phyloP scores from a whole-genome alignment of 768 basidiomycete species.

The Paxillus ammoniavirescens region DNA sequence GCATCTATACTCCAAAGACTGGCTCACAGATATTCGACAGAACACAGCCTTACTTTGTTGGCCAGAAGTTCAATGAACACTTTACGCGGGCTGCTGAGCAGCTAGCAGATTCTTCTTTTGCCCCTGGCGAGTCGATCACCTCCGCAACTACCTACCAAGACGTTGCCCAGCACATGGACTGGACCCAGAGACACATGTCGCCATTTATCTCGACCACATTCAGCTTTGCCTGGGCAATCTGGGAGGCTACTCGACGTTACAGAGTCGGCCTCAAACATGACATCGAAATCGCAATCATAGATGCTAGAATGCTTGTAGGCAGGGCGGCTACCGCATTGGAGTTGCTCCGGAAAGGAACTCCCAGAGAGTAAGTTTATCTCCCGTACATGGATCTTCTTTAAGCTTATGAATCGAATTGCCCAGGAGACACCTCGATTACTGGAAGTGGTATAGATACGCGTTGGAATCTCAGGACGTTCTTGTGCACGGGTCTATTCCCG shows the following conservation, averaged over 20 bases:
- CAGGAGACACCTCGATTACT: slow-evolving; percentile 62
- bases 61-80: slow-evolving; percentile 57
- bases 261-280: slow-evolving; percentile 70
- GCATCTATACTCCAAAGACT: slow-evolving; percentile 74
- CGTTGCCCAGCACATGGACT: slow-evolving; percentile 69
- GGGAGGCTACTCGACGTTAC: slow-evolving; percentile 79
- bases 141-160: slow-evolving; percentile 52
- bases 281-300: slow-evolving; percentile 77
- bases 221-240: slow-evolving; percentile 79
- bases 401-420: background rate
- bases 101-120: slow-evolving; percentile 32
- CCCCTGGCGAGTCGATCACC: slow-evolving; percentile 29
- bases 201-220: slow-evolving; percentile 75
- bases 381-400: background rate
- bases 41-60: slow-evolving; percentile 65
- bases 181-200: slow-evolving; percentile 71
- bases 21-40: slow-evolving; percentile 51
- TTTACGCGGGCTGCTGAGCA: slow-evolving; percentile 36
- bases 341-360: slow-evolving; percentile 49
- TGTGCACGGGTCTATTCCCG: slow-evolving; percentile 66
- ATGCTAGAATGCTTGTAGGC: slow-evolving; percentile 56
- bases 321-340: slow-evolving; percentile 66
- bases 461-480: slow-evolving; percentile 77
- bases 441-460: slow-evolving; percentile 76
- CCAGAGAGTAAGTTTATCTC: slow-evolving; percentile 50